Evolutionary conservation across 2,329 filamentous ascomycete species (phyloP).

Genomic region (Immersiporthe knoxdaviesiana): DNA sequence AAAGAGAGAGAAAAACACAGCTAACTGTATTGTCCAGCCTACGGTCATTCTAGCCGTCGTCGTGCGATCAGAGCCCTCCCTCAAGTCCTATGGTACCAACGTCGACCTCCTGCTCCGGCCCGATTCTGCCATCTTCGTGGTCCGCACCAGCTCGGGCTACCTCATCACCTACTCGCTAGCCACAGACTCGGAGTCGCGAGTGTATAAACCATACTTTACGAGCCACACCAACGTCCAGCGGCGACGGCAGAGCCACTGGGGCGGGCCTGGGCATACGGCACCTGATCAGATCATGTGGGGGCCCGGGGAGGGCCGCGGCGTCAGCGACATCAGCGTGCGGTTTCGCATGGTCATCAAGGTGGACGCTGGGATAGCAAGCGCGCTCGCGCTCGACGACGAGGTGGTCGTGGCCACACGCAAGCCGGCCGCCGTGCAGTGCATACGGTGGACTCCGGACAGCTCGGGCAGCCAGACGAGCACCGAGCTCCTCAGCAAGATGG

Average conservation of each 20-base stretch:
- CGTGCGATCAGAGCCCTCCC: constrained; percentile 77
- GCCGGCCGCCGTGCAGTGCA: constrained; percentile 94
- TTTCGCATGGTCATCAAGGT: constrained; percentile 99
- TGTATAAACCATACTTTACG: constrained; percentile 82
- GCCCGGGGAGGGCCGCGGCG: constrained; percentile 78
- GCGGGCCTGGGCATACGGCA: constrained; percentile 55
- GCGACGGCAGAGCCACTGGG: constrained; percentile 63
- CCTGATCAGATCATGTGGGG: constrained; percentile 71
- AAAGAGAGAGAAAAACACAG: not conserved
- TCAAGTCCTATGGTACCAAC: constrained; percentile 84
- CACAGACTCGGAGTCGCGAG: constrained; percentile 77
- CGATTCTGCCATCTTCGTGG: constrained; percentile 88
- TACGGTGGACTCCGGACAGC: constrained; percentile 87
- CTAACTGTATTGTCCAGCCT: constrained; percentile 58
- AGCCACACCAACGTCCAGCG: constrained; percentile 67
- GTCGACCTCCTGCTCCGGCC: constrained; percentile 83
- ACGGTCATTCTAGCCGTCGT: constrained; percentile 86
- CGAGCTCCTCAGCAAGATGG: constrained; percentile 84
- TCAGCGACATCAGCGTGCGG: constrained; percentile 84
- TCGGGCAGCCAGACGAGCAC: constrained; percentile 85
- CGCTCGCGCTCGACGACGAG: constrained; percentile 88
- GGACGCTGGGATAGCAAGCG: constrained; percentile 89
- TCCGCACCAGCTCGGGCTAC: constrained; percentile 83
- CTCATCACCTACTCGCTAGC: constrained; percentile 94
- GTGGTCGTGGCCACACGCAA: constrained; percentile 89